Base-by-base conservation (phyloP, 2,329 filamentous ascomycete genomes). In the Neopestalotiopsis sp. region DNA sequence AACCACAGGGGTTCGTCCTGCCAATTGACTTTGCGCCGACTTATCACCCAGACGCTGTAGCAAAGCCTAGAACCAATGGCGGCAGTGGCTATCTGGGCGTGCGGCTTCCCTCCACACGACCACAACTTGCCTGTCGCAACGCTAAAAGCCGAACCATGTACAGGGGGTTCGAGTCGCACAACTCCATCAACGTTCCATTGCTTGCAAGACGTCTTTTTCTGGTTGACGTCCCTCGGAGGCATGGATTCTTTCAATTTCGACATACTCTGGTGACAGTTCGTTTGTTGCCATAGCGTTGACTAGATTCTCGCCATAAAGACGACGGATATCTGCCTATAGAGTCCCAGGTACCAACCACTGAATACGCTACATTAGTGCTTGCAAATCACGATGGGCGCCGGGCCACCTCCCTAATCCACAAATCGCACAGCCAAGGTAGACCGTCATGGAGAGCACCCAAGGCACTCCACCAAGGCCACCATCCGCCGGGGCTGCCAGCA, bases 391-490 rank as follows among this genome's bases (percentile, higher is more conserved):
- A 77, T 74, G 75, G 72, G 73, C 66, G 71, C 67, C 64, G 70
- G 68, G n/a, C 40, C 65, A 49, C 40, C 38, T 40, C 56, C 64
- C 66, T 32, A 67, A 69, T 53, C 66, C 61, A 71, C 59, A 65
- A 69, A 65, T 65, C 61, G 70, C 24, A 65, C 58, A 53, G 45
- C 45, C 45, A 53, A 42, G 38, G 24, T 70, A 53, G 69, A 69
- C 34, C 69, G 73, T 65, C 65, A 76, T 78, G 76, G 76, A 78
- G 67, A 75, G 74, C 69, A 61, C 32, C 64, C 70, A 69, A 74
- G 74, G 74, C 69, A 61, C 34, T 65, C 70, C 70, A 74, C 69
- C 72, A 75, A 73, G 71, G 72, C 69, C 61, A n/a, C 58, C 68
- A 67, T 68, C 69, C 74, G 67, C 66, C n/a, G 59, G 66, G 17